Evolutionary conservation across 345 rosid species (phyloP), one percentile per base, ranked within the genome.

Genomic region (Kernera saxatilis): DNA sequence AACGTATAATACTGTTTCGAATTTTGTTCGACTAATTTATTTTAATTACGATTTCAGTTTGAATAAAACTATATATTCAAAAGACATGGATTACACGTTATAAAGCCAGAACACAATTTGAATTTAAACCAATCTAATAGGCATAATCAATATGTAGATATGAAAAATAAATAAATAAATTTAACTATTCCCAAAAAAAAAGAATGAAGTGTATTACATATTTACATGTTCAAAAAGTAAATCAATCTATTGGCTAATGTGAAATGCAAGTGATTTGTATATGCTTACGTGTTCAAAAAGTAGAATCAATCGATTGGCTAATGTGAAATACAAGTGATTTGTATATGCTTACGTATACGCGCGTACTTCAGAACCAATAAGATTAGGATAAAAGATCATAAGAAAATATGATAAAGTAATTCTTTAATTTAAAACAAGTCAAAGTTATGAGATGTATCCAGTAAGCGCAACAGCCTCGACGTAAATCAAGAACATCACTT

Each of bases 261-360:
- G 43, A 50, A 60, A 23, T 41, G 57, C 32, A 19, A 52, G 62
- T 60, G 75, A 50, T 35, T 49, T 64, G 33, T 22, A 64, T 14
- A 64, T 6, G 60, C 70, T 61, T 55, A 72, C 48, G 70, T 72
- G 52, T 41, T 32, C 15, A 12, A 41, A 15, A 14, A 51, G 35
- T 21, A 19, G 37, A 51, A 62, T 63, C 39, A 41, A 53, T 30
- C 27, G 62, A 40, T 40, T 71, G 69, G 55, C 46, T 52, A 14
- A 2, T 22, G 21, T 14, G 43, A 50, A 60, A 23, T 41, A 49
- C 32, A 19, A 52, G 62, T 60, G 75, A 50, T 35, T 49, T 64
- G 33, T 22, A 64, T 14, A 64, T 6, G 60, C 70, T 61, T 55
- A 72, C 48, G 70, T 63, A 27, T 27, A 46, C 57, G n/a, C n/a